Conservation (phyloP, 1,284 basidiomycete species). For the Sphagnurus paluster region DNA sequence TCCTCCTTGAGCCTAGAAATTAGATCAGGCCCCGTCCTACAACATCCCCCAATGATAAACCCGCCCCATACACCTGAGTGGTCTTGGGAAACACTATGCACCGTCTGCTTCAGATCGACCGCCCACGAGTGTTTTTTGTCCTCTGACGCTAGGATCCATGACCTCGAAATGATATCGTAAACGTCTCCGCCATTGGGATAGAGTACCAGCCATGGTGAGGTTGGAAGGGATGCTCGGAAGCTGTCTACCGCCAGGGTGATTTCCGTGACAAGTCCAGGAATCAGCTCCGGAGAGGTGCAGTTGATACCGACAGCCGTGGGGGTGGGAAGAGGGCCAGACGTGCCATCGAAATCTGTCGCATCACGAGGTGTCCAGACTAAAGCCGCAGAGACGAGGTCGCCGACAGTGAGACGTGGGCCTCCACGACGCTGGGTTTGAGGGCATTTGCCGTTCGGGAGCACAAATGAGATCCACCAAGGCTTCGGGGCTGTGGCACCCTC, state of each 20-base stretch:
- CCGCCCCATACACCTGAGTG: constrained; percentile 46
- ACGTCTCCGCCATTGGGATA: constrained; percentile 74
- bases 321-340: constrained; percentile 11
- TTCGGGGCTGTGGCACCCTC: constrained; percentile 35
- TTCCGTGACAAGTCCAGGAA: constrained; percentile 36
- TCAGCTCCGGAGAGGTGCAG: constrained; percentile 53
- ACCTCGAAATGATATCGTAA: constrained; percentile 50
- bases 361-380: constrained; percentile 4
- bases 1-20: constrained; percentile 35
- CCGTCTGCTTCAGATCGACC: constrained; percentile 32
- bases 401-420: constrained; percentile 18
- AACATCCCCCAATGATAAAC: constrained; percentile 73
- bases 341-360: constrained; percentile 16
- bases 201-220: constrained; percentile 59
- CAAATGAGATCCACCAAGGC: constrained; percentile 78
- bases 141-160: constrained; percentile 39
- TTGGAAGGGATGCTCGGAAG: constrained; percentile 8
- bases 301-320: constrained; percentile 70
- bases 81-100: constrained; percentile 20
- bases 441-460: constrained; percentile 58
- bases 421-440: constrained; percentile 40
- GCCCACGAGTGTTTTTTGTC: constrained; percentile 42
- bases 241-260: constrained; percentile 26
- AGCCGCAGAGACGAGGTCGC: constrained; percentile 25
- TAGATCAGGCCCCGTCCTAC: constrained; percentile 59